Evolutionary conservation across 1,284 basidiomycete species (phyloP), one percentile per base, ranked within the genome.

Genomic region (Papiliotrema nemorosa): DNA sequence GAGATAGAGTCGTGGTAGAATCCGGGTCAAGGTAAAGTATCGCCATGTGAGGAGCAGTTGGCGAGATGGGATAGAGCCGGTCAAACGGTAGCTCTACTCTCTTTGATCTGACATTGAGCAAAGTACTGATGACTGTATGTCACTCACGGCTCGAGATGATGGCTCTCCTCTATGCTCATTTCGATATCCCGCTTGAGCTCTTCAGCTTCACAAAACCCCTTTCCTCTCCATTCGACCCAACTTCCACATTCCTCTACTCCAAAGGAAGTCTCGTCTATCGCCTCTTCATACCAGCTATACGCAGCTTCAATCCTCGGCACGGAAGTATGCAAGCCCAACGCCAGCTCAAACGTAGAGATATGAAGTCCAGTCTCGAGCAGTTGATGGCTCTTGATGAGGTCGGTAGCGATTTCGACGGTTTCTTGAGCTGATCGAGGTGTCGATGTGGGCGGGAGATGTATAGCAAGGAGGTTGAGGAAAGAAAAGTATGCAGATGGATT

Each of bases 161-260:
- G 45, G 18, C 60, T 51, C 18, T 68, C 76, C 53, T 86, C 82
- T 20, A 73, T 64, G n/a, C 59, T 78, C 63, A 62, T 40, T 34
- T 81, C 81, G 16, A 81, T 80, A 29, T 87, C 76, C 39, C 74
- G 77, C 38, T 76, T 77, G 44, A 91, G 76, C 3, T 77, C 81
- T 36, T 86, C 82, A 3, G 81, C 79, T 48, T 84, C 83, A 66
- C 90, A 94, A 10, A 87, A 82, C 16, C 83, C 79, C 52, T 83
- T 76, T 0, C 88, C 88, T 60, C 86, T 85, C 86, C 88, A 92
- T 54, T 92, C 87, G 3, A 93, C 84, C 90, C 90, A 94, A 18
- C 85, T 85, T 1, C 79, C 82, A 64, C 90, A 92, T 0, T 70
- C 69, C 3, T 18, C 66, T 12, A 74, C 71, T 31, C 82, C 72